Evolutionary conservation across 805 yeast genomes (phyloP), one percentile per base, ranked within the genome.

Genomic region (Scheffersomyces amazonensis): DNA sequence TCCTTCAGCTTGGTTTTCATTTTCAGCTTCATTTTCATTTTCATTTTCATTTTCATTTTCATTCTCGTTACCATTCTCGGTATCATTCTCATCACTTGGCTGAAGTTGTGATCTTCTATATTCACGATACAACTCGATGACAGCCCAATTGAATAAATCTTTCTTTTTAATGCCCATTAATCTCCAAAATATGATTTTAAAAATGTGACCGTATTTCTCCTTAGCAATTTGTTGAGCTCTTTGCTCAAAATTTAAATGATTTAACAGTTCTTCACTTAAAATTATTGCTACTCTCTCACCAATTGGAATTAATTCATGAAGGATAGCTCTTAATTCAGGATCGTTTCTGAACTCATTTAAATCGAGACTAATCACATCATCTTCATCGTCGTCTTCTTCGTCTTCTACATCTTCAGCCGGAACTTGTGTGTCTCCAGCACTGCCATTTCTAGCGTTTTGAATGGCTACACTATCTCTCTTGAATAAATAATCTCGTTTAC

Each of bases 401-500:
- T 36, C 56, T 45, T 46, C 48, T 35, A 30, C 44, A 25, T 27
- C 32, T 18, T 39, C 34, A 13, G 32, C 41, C 9, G 32, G 29
- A 17, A 27, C 17, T 21, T 48, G 39, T 31, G 40, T 41, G 16
- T 21, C 7, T 7, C 38, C 37, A 20, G 34, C 19, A 10, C 35
- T 15, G 34, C 23, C 13, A 30, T 30, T 22, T n/a, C 30, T 16
- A 15, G 30, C 30, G 15, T 27, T 27, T 27, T 38, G 36, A 25
- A 31, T 35, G 16, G 34, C 32, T 17, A 35, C 28, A 23, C 30
- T 42, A 24, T 41, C 49, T 19, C 47, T 21, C 22, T 37, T 41
- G 21, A 29, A 41, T 36, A 33, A 64, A 54, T 80, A 81, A 54
- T 81, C 88, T 22, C 82, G 64, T 52, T 86, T 84, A 60, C 96